Evolutionary conservation across 305 asterid species (phyloP).

Genomic region (Fraxinus platypoda): DNA sequence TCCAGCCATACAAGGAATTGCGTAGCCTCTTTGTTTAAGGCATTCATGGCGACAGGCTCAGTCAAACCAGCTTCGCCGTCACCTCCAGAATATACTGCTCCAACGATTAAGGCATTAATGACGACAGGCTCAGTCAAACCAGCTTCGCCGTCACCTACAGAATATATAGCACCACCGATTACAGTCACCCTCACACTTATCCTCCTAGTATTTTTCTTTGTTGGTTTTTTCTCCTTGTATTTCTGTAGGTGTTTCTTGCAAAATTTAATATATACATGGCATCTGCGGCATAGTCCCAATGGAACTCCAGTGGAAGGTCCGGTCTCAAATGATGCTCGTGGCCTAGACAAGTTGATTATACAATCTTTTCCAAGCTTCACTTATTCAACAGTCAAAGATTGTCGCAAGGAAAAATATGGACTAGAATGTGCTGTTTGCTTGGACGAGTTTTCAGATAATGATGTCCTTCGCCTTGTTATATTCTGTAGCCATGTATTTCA

Average conservation of each 20-base stretch:
- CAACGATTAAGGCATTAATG: slow-evolving; percentile 36
- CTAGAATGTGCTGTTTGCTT: slow-evolving; percentile 87
- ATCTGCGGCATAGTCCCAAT: slow-evolving; percentile 31
- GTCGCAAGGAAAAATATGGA: slow-evolving; percentile 58
- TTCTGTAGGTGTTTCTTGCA: slow-evolving; percentile 69
- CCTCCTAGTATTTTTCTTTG: slow-evolving; percentile 58
- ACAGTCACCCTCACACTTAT: slow-evolving; percentile 56
- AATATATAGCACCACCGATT: slow-evolving; percentile 51
- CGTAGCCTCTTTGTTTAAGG: slow-evolving; percentile 13
- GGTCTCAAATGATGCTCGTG: slow-evolving; percentile 11
- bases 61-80: no score
- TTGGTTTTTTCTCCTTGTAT: slow-evolving; percentile 63
- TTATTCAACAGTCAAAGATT: slow-evolving; percentile 66
- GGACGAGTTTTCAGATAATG: slow-evolving; percentile 55
- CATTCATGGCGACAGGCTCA: not conserved
- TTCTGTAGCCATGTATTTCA: slow-evolving; percentile 83
- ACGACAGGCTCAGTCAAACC: slow-evolving; percentile 37
- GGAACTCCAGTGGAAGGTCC: slow-evolving; percentile 31
- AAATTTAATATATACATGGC: slow-evolving; percentile 55
- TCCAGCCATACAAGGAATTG: slow-evolving; percentile 26
- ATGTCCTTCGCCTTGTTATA: slow-evolving; percentile 61
- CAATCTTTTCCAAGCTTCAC: slow-evolving; percentile 64
- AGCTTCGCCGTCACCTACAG: slow-evolving; percentile 22
- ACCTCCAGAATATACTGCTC: no score
- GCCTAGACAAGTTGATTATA: slow-evolving; percentile 63